Conservation (phyloP, 2,329 filamentous ascomycete genomes). For the Metarhizium guizhouense region DNA sequence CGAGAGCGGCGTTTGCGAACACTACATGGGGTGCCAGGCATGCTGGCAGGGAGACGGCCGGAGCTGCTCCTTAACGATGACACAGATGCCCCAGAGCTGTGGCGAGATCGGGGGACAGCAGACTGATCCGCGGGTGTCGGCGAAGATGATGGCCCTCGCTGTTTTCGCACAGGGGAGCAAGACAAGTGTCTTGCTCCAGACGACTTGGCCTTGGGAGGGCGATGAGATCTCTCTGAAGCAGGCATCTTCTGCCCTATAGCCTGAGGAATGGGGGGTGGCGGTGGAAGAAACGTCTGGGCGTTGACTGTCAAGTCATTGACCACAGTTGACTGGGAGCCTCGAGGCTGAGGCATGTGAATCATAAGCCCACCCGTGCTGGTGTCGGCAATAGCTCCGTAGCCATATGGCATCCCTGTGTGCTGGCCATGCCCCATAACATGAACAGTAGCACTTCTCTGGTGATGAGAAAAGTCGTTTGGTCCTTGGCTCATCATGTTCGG, state of each 20-base stretch:
- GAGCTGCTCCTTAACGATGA: conserved; percentile 27
- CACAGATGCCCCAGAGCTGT: conserved; percentile 30
- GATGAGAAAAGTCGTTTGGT: conserved; percentile 14
- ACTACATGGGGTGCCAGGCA: conserved; percentile 30
- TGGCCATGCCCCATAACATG: conserved; percentile 32
- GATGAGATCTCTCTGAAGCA: conserved; percentile 29
- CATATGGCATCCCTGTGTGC: conserved; percentile 30
- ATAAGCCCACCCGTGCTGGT: conserved; percentile 33
- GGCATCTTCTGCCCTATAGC: conserved; percentile 5
- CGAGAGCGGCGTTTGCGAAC: conserved; percentile 31
- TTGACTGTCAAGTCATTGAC: conserved; percentile 24
- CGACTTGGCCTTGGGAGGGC: conserved; percentile 44
- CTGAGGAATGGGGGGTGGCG: conserved; percentile 19
- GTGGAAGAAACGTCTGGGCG: conserved; percentile 26
- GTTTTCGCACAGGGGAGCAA: conserved; percentile 32
- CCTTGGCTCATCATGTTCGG: conserved; percentile 19
- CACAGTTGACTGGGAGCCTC: conserved; percentile 22
- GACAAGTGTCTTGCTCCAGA: conserved; percentile 42
- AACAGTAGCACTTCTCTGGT: conserved; percentile 27
- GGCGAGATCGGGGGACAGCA: conserved; percentile 21
- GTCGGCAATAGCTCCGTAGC: conserved; percentile 25
- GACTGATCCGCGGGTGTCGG: conserved; percentile 26
- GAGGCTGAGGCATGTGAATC: conserved; percentile 46
- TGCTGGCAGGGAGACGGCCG: conserved; percentile 22
- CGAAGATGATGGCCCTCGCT: conserved; percentile 28